Evolutionary conservation across 2,329 filamentous ascomycete species (phyloP).

Genomic region (Aspergillus unguis): DNA sequence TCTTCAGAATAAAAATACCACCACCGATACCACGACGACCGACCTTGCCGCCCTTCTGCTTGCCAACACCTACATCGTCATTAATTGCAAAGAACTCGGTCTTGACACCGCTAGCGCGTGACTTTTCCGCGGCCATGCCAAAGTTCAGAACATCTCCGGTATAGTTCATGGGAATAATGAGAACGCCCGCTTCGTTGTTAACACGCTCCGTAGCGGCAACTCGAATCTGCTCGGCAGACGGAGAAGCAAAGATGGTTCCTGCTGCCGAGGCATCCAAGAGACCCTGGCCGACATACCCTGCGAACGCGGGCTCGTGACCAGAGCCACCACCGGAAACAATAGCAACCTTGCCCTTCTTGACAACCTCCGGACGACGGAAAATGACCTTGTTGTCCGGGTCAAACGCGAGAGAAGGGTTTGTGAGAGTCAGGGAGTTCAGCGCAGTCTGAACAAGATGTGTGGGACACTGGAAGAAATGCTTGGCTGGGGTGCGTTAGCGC

Average conservation of each 20-base stretch:
- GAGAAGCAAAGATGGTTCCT: slow-evolving; percentile 82
- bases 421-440: slow-evolving; percentile 71
- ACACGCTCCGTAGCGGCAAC: slow-evolving; percentile 71
- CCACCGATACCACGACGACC: slow-evolving; percentile 87
- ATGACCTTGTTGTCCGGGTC: slow-evolving; percentile 79
- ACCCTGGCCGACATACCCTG: slow-evolving; percentile 77
- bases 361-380: slow-evolving; percentile 63
- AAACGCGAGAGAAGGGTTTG: slow-evolving; percentile 78
- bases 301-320: slow-evolving; percentile 86
- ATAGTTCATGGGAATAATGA: slow-evolving; percentile 96
- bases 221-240: slow-evolving; percentile 77
- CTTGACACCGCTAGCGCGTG: slow-evolving; percentile 69
- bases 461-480: slow-evolving; percentile 88
- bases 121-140: slow-evolving; percentile 89
- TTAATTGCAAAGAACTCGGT: slow-evolving; percentile 90
- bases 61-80: slow-evolving; percentile 87
- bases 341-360: slow-evolving; percentile 63
- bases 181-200: slow-evolving; percentile 66
- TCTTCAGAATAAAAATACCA: slow-evolving; percentile 87
- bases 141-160: slow-evolving; percentile 89
- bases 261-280: slow-evolving; percentile 78
- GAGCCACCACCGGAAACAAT: slow-evolving; percentile 85
- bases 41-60: slow-evolving; percentile 81
- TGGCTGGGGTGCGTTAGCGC: slow-evolving; percentile 42
- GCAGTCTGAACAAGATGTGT: slow-evolving; percentile 73